A percentile compares a stretch with the other conserved stretches of the same genome.
Evolutionary conservation across 176 grass and related monocot genomes (phyloP).

Genomic region (Saccharum officinarum): DNA sequence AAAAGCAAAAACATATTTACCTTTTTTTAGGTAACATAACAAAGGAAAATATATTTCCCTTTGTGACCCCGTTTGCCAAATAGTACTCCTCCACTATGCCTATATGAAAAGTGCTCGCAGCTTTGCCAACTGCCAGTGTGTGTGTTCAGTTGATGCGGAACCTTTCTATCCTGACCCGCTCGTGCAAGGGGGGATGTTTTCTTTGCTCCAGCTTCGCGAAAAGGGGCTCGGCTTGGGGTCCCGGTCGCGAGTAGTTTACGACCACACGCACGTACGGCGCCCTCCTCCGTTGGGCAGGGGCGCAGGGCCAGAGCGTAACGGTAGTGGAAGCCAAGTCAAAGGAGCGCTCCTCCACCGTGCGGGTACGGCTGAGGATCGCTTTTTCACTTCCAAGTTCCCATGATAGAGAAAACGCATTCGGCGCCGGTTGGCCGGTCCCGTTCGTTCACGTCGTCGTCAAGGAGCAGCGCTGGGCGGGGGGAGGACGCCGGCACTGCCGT

Average conservation of each 20-base stretch:
- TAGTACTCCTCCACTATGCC: neutral
- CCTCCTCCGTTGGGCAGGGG: neutral
- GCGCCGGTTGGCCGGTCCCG: slow-evolving; percentile 17
- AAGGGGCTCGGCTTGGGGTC: neutral
- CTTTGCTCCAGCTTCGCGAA: neutral
- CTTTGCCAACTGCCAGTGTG: neutral
- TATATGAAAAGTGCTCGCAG: neutral
- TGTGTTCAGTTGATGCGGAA: neutral
- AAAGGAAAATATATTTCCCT: neutral
- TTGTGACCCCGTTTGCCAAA: neutral
- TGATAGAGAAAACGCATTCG: slow-evolving; percentile 3
- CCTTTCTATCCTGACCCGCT: slow-evolving; percentile 17
- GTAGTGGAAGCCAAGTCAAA: slow-evolving; percentile 47
- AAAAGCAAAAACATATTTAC: neutral
- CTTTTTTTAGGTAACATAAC: neutral
- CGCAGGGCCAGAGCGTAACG: no score
- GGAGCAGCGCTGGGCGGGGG: neutral
- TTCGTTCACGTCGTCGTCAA: slow-evolving; percentile 28
- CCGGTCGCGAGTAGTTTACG: neutral
- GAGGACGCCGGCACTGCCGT: slow-evolving; percentile 7
- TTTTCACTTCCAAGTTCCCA: neutral
- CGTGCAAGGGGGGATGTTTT: slow-evolving; percentile 35
- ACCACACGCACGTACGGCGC: neutral
- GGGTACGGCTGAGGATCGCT: neutral
- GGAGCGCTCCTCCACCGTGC: slow-evolving; percentile 4